These are phyloP conservation scores for Neofusicoccum parvum DNA, from an alignment of 2,329 filamentous ascomycete species.

Conservation along the genomic window DNA sequence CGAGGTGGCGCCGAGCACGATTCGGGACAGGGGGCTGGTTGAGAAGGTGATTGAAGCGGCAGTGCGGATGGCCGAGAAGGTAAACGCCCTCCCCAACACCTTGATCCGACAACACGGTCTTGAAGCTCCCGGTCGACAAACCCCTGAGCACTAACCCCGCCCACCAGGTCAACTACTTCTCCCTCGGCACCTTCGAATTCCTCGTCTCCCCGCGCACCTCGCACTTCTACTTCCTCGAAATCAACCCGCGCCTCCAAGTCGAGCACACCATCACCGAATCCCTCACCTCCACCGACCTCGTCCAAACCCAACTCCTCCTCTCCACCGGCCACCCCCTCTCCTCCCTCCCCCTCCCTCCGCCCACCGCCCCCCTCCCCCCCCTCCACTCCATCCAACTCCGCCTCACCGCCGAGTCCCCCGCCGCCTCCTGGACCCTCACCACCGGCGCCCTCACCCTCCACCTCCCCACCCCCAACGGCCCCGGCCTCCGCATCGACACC, in stretches of 20 bases:
- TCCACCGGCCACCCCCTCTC: conserved; percentile 52
- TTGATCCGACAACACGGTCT: too few relatives aligned
- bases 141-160: background rate
- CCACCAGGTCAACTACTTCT: conserved; percentile 55
- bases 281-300: conserved; percentile 57
- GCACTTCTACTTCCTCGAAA: conserved; percentile 62
- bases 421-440: conserved; percentile 56
- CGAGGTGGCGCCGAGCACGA: conserved; percentile 59
- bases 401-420: conserved; percentile 59
- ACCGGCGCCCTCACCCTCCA: conserved; percentile 62
- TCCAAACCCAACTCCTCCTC: conserved; percentile 57
- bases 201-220: conserved; percentile 53
- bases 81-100: conserved; percentile 28
- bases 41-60: conserved; percentile 56
- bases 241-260: conserved; percentile 63
- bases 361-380: conserved; percentile 34
- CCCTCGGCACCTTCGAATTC: conserved; percentile 67
- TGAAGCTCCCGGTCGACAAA: too few relatives aligned
- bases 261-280: conserved; percentile 64
- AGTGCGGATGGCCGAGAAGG: conserved; percentile 53
- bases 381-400: conserved; percentile 58
- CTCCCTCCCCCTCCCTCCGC: background rate
- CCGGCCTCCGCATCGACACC: conserved; percentile 59
- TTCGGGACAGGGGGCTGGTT: conserved; percentile 50
- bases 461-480: conserved; percentile 58